phyloP scores from a whole-genome alignment of 352 stramenopile species.

The Phytophthora sansomeana region DNA sequence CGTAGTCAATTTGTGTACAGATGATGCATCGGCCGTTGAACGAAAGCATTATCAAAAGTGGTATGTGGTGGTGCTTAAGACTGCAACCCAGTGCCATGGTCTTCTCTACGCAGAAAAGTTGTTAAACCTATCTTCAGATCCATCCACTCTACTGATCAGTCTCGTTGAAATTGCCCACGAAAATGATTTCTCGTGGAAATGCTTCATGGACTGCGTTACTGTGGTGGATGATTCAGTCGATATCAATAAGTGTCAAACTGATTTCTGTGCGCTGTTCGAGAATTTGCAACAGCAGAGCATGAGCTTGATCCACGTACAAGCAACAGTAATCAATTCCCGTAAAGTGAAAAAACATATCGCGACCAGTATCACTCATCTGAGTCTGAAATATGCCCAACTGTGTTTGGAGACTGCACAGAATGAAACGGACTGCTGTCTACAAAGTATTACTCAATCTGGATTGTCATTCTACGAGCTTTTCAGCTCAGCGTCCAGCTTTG shows the following conservation, averaged over 20 bases:
- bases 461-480: constrained; percentile 28
- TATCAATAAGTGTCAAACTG: constrained; percentile 1
- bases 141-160: constrained; percentile 15
- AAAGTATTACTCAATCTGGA: constrained; percentile 25
- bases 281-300: constrained; percentile 17
- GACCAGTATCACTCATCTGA: constrained; percentile 20
- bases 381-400: constrained; percentile 21
- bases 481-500: constrained; percentile 18
- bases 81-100: constrained; percentile 23
- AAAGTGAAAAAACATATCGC: constrained; percentile 20
- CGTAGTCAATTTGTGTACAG: constrained; percentile 9
- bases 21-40: neutral
- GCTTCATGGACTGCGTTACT: constrained; percentile 16
- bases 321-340: constrained; percentile 7
- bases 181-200: constrained; percentile 14
- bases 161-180: constrained; percentile 10
- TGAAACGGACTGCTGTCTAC: constrained; percentile 3
- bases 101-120: constrained; percentile 35
- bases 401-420: neutral
- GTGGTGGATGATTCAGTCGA: neutral
- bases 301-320: constrained; percentile 5
- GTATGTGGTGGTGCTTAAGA: constrained; percentile 28
- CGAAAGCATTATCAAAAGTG: constrained; percentile 22
- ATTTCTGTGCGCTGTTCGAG: constrained; percentile 19
- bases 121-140: constrained; percentile 16